Evolutionary conservation across 169 alveolate species (phyloP).

Genomic region (Eimeria tenella): DNA sequence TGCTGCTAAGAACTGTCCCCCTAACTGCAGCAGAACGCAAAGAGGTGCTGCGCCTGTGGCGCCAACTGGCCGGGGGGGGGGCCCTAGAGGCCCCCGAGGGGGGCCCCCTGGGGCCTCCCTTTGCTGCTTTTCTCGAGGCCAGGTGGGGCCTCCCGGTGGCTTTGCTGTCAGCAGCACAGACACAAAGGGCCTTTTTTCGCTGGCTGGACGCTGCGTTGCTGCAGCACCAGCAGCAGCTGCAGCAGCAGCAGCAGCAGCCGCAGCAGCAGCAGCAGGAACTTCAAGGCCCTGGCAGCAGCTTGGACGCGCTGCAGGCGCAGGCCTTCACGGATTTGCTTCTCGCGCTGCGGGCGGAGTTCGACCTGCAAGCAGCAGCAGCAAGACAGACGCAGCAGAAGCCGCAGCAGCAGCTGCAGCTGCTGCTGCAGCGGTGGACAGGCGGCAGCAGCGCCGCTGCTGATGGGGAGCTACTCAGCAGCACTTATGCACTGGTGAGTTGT

Average conservation of each 20-base stretch:
- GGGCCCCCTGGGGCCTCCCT: constrained; percentile 16
- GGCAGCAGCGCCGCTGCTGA: not conserved
- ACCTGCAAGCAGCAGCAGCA: constrained; percentile 63
- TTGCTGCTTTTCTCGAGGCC: constrained; percentile 36
- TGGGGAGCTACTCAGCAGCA: constrained; percentile 31
- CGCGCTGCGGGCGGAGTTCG: constrained; percentile 26
- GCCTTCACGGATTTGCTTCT: constrained; percentile 39
- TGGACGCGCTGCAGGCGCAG: constrained; percentile 12
- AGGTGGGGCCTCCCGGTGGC: constrained; percentile 66
- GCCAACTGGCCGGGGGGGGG: not conserved
- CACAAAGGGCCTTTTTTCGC: constrained; percentile 24
- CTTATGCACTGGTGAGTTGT: constrained; percentile 42
- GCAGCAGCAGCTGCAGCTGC: constrained; percentile 11
- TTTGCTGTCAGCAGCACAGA: constrained; percentile 20
- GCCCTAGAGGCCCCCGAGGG: not conserved
- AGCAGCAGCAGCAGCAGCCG: constrained; percentile 22
- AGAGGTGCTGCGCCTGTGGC: constrained; percentile 29
- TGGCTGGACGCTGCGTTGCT: constrained; percentile 55
- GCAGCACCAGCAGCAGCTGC: constrained; percentile 35
- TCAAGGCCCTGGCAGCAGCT: not conserved
- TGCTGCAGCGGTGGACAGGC: constrained; percentile 24
- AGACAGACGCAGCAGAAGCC: constrained; percentile 45
- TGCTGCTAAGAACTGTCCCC: not conserved
- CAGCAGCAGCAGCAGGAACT: constrained; percentile 15
- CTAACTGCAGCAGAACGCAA: constrained; percentile 45